Conservation (phyloP, 768 basidiomycete genomes). For the Boletus speciosus region DNA sequence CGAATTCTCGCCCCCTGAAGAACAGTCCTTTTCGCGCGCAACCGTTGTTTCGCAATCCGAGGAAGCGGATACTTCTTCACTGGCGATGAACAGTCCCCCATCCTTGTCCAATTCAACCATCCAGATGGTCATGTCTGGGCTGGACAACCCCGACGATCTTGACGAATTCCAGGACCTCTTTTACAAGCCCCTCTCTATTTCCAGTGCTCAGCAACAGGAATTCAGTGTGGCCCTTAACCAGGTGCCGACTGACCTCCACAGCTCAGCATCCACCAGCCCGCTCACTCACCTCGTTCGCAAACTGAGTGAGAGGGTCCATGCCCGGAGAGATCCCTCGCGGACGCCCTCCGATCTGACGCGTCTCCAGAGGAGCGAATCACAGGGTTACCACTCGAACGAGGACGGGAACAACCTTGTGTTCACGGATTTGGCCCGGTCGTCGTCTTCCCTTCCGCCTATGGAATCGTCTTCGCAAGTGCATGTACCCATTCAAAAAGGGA, state of each 20-base stretch:
- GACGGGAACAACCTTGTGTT: constrained; percentile 14
- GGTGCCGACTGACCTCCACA: constrained; percentile 31
- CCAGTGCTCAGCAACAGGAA: constrained; percentile 2
- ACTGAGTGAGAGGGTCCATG: constrained; percentile 36
- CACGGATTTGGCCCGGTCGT: constrained; percentile 12
- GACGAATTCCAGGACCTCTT: constrained; percentile 76
- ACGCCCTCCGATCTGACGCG: constrained; percentile 10
- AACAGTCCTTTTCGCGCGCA: neutral
- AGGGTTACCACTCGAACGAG: constrained; percentile 12
- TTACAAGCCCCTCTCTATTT: constrained; percentile 43
- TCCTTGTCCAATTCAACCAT: constrained; percentile 38
- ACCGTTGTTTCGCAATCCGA: constrained; percentile 33
- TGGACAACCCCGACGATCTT: constrained; percentile 61
- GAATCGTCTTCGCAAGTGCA: constrained; percentile 8
- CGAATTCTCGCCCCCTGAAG: neutral
- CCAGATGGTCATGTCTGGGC: constrained; percentile 37
- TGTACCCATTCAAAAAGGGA: constrained; percentile 6
- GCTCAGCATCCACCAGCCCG: constrained; percentile 34
- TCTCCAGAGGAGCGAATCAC: constrained; percentile 8
- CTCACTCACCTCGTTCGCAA: constrained; percentile 39
- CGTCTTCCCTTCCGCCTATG: constrained; percentile 16
- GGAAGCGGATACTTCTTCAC: constrained; percentile 24
- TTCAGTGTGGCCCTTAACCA: constrained; percentile 4
- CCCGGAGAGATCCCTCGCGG: constrained; percentile 14
- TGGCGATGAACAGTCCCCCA: constrained; percentile 5